These are phyloP conservation scores for Scedosporium dehoogii DNA, from an alignment of 2,329 filamentous ascomycete genomes.

Conservation along the genomic window DNA sequence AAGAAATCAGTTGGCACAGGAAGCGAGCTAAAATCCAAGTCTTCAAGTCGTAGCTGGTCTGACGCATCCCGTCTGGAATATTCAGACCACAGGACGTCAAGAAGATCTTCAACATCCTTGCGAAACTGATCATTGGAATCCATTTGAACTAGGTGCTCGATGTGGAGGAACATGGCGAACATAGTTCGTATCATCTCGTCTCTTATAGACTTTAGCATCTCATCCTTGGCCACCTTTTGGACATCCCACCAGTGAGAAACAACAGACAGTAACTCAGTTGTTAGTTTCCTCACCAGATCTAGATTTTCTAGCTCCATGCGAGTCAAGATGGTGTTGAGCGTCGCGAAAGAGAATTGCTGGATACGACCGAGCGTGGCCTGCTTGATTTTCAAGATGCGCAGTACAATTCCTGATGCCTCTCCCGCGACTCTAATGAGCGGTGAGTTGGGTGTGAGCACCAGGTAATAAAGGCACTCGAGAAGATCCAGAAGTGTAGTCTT, in stretches of 20 bases:
- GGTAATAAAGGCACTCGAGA: constrained; percentile 53
- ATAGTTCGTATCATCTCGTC: constrained; percentile 71
- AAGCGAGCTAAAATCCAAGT: constrained; percentile 51
- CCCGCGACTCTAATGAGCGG: constrained; percentile 26
- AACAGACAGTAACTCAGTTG: constrained; percentile 56
- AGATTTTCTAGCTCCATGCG: constrained; percentile 60
- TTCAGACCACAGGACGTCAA: constrained; percentile 64
- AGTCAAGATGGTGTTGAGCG: constrained; percentile 62
- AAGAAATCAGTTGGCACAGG: constrained; percentile 33
- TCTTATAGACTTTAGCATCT: constrained; percentile 52
- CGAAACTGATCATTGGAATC: constrained; percentile 25
- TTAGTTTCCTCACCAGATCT: constrained; percentile 47
- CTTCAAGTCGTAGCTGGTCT: constrained; percentile 67
- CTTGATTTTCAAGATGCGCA: constrained; percentile 52
- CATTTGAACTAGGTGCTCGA: constrained; percentile 44
- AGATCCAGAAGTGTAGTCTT: constrained; percentile 33
- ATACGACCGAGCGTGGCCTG: constrained; percentile 49
- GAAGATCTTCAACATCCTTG: constrained; percentile 50
- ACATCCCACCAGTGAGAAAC: constrained; percentile 69
- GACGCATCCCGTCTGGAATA: constrained; percentile 64
- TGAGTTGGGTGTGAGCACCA: constrained; percentile 58
- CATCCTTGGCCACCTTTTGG: constrained; percentile 52
- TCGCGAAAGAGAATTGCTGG: constrained; percentile 64
- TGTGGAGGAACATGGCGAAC: constrained; percentile 53
- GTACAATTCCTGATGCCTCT: constrained; percentile 5